A percentile compares a stretch with the other conserved stretches of the same genome.
phyloP scores from a whole-genome alignment of 352 stramenopile species.

The Globisporangium solare region DNA sequence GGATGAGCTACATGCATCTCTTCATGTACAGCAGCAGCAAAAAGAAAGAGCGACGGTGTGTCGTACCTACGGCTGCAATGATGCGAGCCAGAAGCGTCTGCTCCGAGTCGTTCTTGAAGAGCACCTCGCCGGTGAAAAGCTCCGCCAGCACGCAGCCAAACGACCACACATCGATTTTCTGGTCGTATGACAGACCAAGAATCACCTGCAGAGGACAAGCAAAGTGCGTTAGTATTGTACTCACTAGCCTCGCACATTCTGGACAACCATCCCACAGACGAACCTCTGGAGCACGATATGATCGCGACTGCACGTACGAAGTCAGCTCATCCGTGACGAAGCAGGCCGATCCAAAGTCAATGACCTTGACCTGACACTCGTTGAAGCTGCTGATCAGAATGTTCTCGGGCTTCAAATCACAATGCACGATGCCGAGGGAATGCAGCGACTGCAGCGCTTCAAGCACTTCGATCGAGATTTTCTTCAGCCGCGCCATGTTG shows the following conservation, averaged over 20 bases:
- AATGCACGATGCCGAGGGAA: constrained; percentile 94
- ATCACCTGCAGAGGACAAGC: constrained; percentile 74
- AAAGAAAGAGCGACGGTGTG: neutral
- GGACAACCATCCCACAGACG: constrained; percentile 39
- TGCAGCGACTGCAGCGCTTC: constrained; percentile 84
- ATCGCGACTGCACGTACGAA: constrained; percentile 97
- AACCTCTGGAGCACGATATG: constrained; percentile 96
- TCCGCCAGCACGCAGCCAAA: constrained; percentile 87
- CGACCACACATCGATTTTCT: constrained; percentile 88
- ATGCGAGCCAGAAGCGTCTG: constrained; percentile 93
- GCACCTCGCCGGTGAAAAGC: constrained; percentile 81
- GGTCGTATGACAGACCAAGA: constrained; percentile 90
- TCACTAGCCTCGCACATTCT: neutral
- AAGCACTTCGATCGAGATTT: constrained; percentile 95
- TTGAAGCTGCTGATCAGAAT: constrained; percentile 88
- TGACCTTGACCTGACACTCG: constrained; percentile 94
- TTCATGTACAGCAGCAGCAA: neutral
- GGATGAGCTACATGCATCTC: neutral
- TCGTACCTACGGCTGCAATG: constrained; percentile 57
- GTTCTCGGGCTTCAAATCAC: constrained; percentile 99
- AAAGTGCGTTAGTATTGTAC: neutral
- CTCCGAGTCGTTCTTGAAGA: constrained; percentile 87
- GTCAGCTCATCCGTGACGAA: constrained; percentile 93
- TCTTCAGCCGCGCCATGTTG: constrained; percentile 89
- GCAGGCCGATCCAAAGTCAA: constrained; percentile 98